Percentiles rank a stretch among this genome's conserved stretches.
These are phyloP conservation scores for Macadamia tetraphylla DNA, from an alignment of 164 flowering plant species.

Conservation along the genomic window DNA sequence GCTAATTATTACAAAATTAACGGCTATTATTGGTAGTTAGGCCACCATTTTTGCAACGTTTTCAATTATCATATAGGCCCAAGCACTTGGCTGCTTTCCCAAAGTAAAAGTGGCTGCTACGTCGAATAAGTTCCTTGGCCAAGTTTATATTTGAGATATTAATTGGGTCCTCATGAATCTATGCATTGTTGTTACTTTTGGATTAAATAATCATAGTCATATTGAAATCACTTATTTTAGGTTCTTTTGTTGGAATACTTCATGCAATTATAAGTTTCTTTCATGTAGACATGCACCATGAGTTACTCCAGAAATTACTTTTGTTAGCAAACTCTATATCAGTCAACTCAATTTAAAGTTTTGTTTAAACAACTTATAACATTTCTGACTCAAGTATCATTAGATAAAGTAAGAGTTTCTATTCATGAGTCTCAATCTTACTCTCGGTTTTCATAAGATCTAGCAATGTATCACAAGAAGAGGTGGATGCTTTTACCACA, in stretches of 20 bases:
- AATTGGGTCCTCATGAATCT: slow-evolving; percentile 90
- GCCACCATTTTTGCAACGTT: slow-evolving; percentile 86
- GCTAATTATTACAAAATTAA: slow-evolving; percentile 67
- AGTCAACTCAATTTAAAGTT: no score
- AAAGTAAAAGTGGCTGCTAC: slow-evolving; percentile 86
- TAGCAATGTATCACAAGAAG: no score
- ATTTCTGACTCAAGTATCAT: no score
- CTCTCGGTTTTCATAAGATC: no score
- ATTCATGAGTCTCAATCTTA: no score
- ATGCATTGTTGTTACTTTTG: slow-evolving; percentile 77
- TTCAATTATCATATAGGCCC: slow-evolving; percentile 86
- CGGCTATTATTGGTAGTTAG: slow-evolving; percentile 88
- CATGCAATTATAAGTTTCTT: neutral
- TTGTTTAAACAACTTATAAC: no score
- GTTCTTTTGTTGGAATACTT: slow-evolving; percentile 8
- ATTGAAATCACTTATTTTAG: slow-evolving; percentile 90
- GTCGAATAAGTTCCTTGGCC: slow-evolving; percentile 68
- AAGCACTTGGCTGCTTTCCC: slow-evolving; percentile 88
- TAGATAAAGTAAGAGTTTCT: no score
- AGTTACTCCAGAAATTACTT: no score
- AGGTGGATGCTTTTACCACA: no score
- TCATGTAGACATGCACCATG: no score
- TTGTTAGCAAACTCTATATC: no score
- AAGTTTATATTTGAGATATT: slow-evolving; percentile 82
- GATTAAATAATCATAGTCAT: slow-evolving; percentile 73